A percentile compares a stretch with the other conserved stretches of the same genome.
phyloP scores from a whole-genome alignment of 345 rosid genomes.

The Pistacia integerrima region DNA sequence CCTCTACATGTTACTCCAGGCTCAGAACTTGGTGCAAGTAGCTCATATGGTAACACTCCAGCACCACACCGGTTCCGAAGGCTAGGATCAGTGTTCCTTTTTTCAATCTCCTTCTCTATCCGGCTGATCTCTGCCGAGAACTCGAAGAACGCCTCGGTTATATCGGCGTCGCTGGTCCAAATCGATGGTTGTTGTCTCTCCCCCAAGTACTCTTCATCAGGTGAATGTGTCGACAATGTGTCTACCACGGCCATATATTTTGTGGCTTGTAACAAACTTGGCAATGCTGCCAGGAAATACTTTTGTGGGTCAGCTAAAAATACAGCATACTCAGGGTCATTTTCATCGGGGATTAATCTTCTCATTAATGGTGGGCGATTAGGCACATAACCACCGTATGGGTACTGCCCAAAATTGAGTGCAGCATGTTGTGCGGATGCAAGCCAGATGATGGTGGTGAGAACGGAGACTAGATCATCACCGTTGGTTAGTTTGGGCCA shows the following conservation, averaged over 20 bases:
- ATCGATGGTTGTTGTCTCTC: conserved; percentile 82
- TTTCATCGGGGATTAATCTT: conserved; percentile 73
- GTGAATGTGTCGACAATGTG: conserved; percentile 87
- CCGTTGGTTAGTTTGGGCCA: conserved; percentile 70
- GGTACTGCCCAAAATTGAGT: conserved; percentile 94
- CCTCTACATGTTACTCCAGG: conserved; percentile 99
- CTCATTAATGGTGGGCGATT: conserved; percentile 92
- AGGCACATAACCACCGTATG: conserved; percentile 91
- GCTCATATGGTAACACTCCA: conserved; percentile 90
- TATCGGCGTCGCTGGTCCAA: conserved; percentile 81
- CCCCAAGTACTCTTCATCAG: conserved; percentile 94
- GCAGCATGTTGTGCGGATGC: conserved; percentile 99
- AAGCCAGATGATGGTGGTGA: conserved; percentile 89
- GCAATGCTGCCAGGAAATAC: conserved; percentile 72
- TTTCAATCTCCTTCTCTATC: conserved; percentile 85
- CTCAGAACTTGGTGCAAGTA: conserved; percentile 83
- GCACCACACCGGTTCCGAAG: conserved; percentile 87
- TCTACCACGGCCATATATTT: conserved; percentile 98
- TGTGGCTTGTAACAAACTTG: conserved; percentile 82
- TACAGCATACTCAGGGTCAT: conserved; percentile 59
- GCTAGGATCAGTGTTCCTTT: conserved; percentile 62
- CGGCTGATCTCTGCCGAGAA: conserved; percentile 69
- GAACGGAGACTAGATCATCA: conserved; percentile 60
- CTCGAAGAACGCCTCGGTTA: conserved; percentile 69
- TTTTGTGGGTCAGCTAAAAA: conserved; percentile 78